Base-by-base conservation (phyloP, 176 grass and related monocot species). In the Bothriochloa decipiens region DNA sequence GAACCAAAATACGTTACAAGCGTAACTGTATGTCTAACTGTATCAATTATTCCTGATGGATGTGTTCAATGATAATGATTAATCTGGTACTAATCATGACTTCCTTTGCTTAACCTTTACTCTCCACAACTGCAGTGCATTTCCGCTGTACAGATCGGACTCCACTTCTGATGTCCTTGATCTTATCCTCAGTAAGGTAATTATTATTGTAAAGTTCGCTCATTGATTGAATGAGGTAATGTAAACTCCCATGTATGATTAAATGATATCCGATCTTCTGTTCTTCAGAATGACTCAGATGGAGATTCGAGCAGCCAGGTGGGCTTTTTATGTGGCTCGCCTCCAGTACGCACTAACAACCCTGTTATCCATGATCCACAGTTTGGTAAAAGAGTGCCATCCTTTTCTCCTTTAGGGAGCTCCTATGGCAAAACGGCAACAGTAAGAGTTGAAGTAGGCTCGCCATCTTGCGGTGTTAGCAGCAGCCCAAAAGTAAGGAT, bases 401-500 rank as follows among this genome's bases (percentile, higher is more conserved):
- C 85, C 35, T 83, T 89, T 82, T 90, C 91, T 80, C 83, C 95
- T 83, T 77, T 90, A 80, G 88, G 47, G 25, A 87, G 88, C 84
- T 77, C 84, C 55, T 79, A 77, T 13, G 73, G 91, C 45, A 86
- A 85, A 75, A 91, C 80, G 29, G 16, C 68, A 1, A 43, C 82
- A 37, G 90, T 85, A 65, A 86, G 86, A 90, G 85, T 73, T 26
- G 87, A 91, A 76, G 84, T 88, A 61, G 89, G 87, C 53, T 93
- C 92, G 63, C 95, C 95, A 52, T 87, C 90, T 65, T 97, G 88
- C 11, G 67, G 91, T 32, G 81, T 80, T 26, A 91, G 88, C 68
- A 91, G 91, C 69, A 95, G 86, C 80, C 95, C 95, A 4, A 91
- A 98, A 83, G 92, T 93, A 53, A 95, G 95, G 80, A 88, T 98